A percentile compares a stretch with the other conserved stretches of the same genome.
Evolutionary conservation across 768 basidiomycete genomes (phyloP).

Genomic region (Boletus pseudo-olivaceus): DNA sequence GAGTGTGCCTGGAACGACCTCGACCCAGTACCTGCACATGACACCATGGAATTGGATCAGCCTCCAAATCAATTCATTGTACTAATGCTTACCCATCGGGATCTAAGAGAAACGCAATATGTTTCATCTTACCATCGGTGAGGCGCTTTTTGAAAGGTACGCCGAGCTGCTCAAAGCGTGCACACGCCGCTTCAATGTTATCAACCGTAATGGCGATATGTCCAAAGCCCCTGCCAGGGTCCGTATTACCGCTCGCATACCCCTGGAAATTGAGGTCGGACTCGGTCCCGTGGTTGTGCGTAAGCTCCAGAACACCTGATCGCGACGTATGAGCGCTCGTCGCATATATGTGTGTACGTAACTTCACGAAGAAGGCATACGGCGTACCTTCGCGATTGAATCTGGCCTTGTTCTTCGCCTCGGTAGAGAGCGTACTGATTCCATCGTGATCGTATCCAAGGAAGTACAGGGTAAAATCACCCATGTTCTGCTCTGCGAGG

Average conservation of each 20-base stretch:
- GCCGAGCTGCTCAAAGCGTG: conserved; percentile 72
- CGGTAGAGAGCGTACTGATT: conserved; percentile 41
- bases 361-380: neutral
- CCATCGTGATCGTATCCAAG: conserved; percentile 71
- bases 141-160: conserved; percentile 87
- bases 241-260: conserved; percentile 83
- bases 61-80: neutral
- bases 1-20: conserved; percentile 42
- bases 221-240: conserved; percentile 75
- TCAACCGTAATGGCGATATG: conserved; percentile 88
- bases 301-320: conserved; percentile 78
- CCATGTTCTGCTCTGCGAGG: conserved; percentile 47
- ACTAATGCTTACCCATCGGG: conserved; percentile 64
- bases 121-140: conserved; percentile 80
- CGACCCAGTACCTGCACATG: conserved; percentile 54
- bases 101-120: conserved; percentile 83
- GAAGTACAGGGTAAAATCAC: conserved; percentile 79
- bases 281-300: conserved; percentile 91
- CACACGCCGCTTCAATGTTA: conserved; percentile 79
- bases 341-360: neutral
- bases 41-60: neutral
- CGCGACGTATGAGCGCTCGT: neutral
- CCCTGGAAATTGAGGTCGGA: conserved; percentile 71
- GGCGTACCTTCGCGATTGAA: conserved; percentile 64
- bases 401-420: conserved; percentile 48